Evolutionary conservation across 169 alveolate genomes (phyloP).

Genomic region (Babesia microti): DNA sequence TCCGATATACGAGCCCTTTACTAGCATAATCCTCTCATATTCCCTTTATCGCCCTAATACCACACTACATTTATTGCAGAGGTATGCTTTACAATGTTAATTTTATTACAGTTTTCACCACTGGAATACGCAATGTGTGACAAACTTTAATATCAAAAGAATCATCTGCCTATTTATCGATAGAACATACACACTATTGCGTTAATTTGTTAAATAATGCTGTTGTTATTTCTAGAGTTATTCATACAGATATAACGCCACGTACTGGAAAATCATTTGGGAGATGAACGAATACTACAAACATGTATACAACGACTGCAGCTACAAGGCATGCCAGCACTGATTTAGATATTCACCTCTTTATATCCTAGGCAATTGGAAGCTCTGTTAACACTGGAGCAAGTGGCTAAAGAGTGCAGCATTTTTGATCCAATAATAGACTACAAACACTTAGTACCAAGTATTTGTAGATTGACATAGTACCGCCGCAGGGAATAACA

Average conservation of each 20-base stretch:
- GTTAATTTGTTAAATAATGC: no score
- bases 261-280: slow-evolving; percentile 51
- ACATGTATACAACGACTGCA: slow-evolving; percentile 31
- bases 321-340: not conserved
- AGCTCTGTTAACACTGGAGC: slow-evolving; percentile 42
- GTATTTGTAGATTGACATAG: no score
- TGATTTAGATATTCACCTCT: slow-evolving; percentile 13
- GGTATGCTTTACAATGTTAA: no score
- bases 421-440: no score
- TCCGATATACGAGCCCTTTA: slow-evolving; percentile 41
- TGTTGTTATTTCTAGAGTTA: no score
- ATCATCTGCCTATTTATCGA: no score
- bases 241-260: slow-evolving; percentile 45
- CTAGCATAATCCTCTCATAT: slow-evolving; percentile 30
- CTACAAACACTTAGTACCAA: no score
- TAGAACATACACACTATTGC: no score
- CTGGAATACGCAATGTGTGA: no score
- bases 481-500: no score
- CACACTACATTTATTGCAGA: slow-evolving; percentile 33
- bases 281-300: slow-evolving; percentile 46
- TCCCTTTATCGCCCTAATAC: slow-evolving; percentile 34
- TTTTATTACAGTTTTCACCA: no score
- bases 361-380: slow-evolving; percentile 41
- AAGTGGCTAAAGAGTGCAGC: slow-evolving; percentile 34
- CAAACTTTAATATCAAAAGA: no score